Base-by-base conservation (phyloP, 2,329 filamentous ascomycete genomes). In the Fusarium palustre region DNA sequence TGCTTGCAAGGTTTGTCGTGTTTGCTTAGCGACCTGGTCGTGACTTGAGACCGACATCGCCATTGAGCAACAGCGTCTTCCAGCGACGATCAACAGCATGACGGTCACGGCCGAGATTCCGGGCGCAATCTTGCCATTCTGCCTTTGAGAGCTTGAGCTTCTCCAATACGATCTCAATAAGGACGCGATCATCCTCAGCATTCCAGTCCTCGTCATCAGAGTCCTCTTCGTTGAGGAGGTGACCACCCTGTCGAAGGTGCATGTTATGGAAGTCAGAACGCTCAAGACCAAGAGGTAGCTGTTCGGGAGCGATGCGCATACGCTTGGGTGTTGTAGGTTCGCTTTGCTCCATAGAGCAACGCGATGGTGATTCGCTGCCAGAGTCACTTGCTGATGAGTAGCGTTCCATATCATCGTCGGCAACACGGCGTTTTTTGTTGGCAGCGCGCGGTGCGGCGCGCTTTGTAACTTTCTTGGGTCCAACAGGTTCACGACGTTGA, bases 91-190 rank as follows among this genome's bases (percentile, higher is more conserved):
- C 85, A 46, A 90, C 81, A 62, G 83, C 86, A 60, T 83, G 81
- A 53, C 86, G 81, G 77, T 90, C 87, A 72, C 85, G 87, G 65
- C 89, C 88, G 10, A 91, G 80, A 69, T 83, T 88, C 62, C 87
- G 83, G 43, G 88, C 89, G 76, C 88, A 91, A 75, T 91, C 88
- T 62, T 90, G 87, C 89, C 88, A 91, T 60, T 91, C 88, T 52
- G 84, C 82, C 78, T 88, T 90, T 70, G 85, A 85, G 24, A 91
- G 82, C 78, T 86, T 86, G 57, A 91, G 82, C 80, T 91, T 91
- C 75, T 90, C 88, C 8, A 91, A 81, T 39, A 91, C 87, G 20
- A 91, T 82, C 78, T 91, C 88, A n/a, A 91, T 87, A 3, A 91
- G 81, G 59, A 90, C 82, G 59, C 87, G 83, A 76, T 91, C 89